These are phyloP conservation scores for Scleroderma citrinum DNA, from an alignment of 768 basidiomycete genomes.

Conservation along the genomic window DNA sequence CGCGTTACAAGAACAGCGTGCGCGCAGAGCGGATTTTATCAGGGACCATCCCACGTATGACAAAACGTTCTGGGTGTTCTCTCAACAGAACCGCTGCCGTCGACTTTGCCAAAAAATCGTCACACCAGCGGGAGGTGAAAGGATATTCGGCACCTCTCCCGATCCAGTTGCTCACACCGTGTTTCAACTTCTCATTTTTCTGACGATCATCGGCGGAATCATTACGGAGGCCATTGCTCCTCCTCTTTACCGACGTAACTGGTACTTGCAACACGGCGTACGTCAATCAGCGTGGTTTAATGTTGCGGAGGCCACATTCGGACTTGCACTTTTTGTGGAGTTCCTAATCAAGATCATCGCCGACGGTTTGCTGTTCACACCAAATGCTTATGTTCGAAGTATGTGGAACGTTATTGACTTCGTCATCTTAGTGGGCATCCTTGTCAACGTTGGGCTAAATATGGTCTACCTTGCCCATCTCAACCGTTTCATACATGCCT, in stretches of 20 bases:
- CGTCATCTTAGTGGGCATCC: constrained; percentile 69
- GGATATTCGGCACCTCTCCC: constrained; percentile 75
- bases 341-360: constrained; percentile 88
- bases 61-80: constrained; percentile 83
- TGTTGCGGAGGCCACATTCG: constrained; percentile 69
- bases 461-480: constrained; percentile 74
- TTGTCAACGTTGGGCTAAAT: constrained; percentile 67
- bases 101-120: constrained; percentile 78
- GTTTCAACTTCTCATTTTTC: constrained; percentile 69
- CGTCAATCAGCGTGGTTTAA: constrained; percentile 83
- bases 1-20: constrained; percentile 60
- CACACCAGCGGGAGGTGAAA: constrained; percentile 75
- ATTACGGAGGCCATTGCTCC: constrained; percentile 80
- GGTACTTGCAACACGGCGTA: constrained; percentile 52
- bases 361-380: constrained; percentile 87
- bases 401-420: constrained; percentile 93
- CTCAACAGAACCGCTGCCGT: constrained; percentile 71
- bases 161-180: constrained; percentile 59
- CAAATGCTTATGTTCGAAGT: constrained; percentile 86
- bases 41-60: constrained; percentile 85
- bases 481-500: constrained; percentile 72
- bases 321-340: constrained; percentile 67
- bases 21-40: constrained; percentile 83
- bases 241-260: constrained; percentile 74
- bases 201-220: constrained; percentile 76